Evolutionary conservation across 1,139 yeast genomes (phyloP), one percentile per base, ranked within the genome.

Genomic region (Hemisphaericaspora xylanilytica): DNA sequence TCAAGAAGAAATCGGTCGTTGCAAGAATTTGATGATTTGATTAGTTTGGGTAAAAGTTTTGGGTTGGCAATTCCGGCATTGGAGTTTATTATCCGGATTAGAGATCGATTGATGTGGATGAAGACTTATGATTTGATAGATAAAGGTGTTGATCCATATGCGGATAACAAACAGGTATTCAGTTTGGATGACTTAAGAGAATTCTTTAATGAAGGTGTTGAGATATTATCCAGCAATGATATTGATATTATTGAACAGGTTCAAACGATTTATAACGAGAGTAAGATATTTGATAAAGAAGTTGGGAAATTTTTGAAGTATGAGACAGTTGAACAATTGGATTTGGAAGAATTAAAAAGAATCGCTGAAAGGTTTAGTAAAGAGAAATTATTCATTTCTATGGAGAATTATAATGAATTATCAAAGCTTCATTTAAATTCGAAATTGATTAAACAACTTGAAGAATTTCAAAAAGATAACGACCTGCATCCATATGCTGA

Each of bases 51-150:
- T 2, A 70, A 70, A 43, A 70, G 80, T 11, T 75, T 82, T 52
- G 85, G 85, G 3, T 58, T 84, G 26, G 69, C 67, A 8, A 57
- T 84, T 15, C 75, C 80, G 2, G 73, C 83, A 2, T 61, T 80
- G 27, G 59, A 58, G 11, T 65, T 74, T 36, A 55, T 85, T 32
- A 73, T 68, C 12, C 63, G 78, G 41, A 58, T 81, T 15, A 62
- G 78, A 32, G 69, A 68, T 34, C 65, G 79, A 38, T 49, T 72
- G 35, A 59, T 57, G 31, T 83, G 90, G 89, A 41, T 70, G 4
- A 58, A 64, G 7, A 56, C 55, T 6, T 72, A 57, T 34, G 55
- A 60, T 4, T 48, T 61, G 18, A 64, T 71, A 16, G 56, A 59
- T 13, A 53, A 55, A 13, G 77, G 77, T 2, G 70, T 65, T 5